Percentiles rank a stretch among this genome's conserved stretches.
These are phyloP conservation scores for Poterioochromonas sp. DNA, from an alignment of 352 stramenopile genomes.

Conservation along the genomic window DNA sequence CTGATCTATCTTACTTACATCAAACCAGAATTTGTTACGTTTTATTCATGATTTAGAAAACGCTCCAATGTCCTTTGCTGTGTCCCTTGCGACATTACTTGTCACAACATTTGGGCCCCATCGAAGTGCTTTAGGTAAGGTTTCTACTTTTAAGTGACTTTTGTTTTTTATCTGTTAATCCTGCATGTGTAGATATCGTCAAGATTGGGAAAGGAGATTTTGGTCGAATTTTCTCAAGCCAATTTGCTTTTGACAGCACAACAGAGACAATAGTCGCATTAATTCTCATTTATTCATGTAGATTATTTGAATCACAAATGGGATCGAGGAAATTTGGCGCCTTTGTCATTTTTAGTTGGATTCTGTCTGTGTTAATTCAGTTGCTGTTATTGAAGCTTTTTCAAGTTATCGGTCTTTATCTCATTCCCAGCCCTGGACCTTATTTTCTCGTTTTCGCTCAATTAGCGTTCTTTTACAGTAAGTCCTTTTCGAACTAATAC, in stretches of 20 bases:
- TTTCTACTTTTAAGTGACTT: too few species aligned
- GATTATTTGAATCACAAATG: slow-evolving; percentile 17
- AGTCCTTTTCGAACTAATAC: not conserved
- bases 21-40: too few species aligned
- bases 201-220: too few species aligned
- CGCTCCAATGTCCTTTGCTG: too few species aligned
- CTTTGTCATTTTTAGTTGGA: not conserved
- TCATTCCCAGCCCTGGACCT: not conserved
- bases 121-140: too few species aligned
- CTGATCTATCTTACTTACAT: too few species aligned
- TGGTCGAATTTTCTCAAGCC: not conserved
- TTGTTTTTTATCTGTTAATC: too few species aligned
- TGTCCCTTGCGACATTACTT: too few species aligned
- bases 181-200: too few species aligned
- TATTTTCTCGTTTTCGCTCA: slow-evolving; percentile 13
- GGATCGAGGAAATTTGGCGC: slow-evolving; percentile 8
- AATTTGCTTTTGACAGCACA: not conserved
- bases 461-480: slow-evolving; percentile 21
- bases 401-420: not conserved
- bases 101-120: too few species aligned
- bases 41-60: too few species aligned
- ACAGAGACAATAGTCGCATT: not conserved
- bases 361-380: not conserved
- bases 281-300: not conserved
- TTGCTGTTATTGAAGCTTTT: not conserved